Percentiles rank a stretch among this genome's conserved stretches.
phyloP scores from a whole-genome alignment of 345 rosid genomes.

The Carallia brachiata region DNA sequence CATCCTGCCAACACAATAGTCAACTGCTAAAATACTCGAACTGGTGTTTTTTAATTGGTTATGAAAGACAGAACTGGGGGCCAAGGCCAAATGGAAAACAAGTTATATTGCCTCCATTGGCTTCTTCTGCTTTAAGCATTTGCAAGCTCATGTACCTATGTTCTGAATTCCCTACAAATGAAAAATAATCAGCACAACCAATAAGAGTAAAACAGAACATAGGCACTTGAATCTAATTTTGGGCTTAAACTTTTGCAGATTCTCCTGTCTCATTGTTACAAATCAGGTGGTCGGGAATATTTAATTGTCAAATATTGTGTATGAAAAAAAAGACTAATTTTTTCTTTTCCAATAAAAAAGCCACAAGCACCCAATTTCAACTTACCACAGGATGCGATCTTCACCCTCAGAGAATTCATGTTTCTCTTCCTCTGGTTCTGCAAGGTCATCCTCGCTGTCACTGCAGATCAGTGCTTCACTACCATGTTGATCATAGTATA shows the following conservation, averaged over 20 bases:
- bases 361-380: background rate
- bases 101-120: background rate
- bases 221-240: background rate
- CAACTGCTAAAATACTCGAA: constrained; percentile 2
- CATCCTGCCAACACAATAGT: constrained; percentile 54
- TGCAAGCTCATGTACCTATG: background rate
- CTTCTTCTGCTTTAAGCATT: background rate
- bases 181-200: background rate
- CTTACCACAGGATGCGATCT: constrained; percentile 82
- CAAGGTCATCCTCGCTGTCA: constrained; percentile 88
- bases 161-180: background rate
- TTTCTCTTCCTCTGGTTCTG: constrained; percentile 78
- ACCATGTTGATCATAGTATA: constrained; percentile 91
- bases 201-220: background rate
- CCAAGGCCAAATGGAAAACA: background rate
- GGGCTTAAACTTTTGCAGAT: too few species aligned
- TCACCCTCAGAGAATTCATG: constrained; percentile 79
- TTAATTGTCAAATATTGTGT: background rate
- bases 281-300: background rate
- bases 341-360: background rate
- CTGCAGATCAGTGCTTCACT: constrained; percentile 93
- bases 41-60: background rate
- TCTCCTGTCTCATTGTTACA: too few species aligned
- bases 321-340: background rate
- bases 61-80: background rate